These are phyloP conservation scores for Clathrospora elynae DNA, from an alignment of 2,329 filamentous ascomycete species.

Conservation along the genomic window DNA sequence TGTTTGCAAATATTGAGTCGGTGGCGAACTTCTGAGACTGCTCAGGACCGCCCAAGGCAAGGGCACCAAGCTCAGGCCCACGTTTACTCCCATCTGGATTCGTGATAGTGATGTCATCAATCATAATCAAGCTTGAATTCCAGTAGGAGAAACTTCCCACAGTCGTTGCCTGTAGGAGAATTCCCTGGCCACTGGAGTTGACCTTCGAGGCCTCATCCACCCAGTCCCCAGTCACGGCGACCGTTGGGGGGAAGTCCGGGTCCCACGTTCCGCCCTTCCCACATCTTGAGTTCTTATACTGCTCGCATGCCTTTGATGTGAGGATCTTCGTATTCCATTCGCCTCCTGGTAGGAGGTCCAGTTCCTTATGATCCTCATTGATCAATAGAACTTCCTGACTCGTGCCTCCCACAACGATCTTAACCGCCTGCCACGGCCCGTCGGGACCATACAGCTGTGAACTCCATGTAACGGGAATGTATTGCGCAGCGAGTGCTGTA, in stretches of 20 bases:
- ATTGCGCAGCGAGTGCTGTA: neutral
- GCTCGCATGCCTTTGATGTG: constrained; percentile 11
- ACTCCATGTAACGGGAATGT: constrained; percentile 29
- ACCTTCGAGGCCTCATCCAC: constrained; percentile 1
- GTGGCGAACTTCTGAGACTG: constrained; percentile 2
- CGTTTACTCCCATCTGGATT: constrained; percentile 1
- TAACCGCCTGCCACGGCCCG: constrained; percentile 28
- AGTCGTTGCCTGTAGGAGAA: constrained; percentile 2
- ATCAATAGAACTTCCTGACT: neutral
- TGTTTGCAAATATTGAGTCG: neutral
- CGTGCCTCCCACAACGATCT: constrained; percentile 13
- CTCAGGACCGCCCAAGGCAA: constrained; percentile 1
- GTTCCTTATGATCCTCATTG: neutral
- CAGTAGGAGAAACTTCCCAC: constrained; percentile 3
- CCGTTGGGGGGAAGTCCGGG: constrained; percentile 5
- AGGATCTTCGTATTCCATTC: constrained; percentile 8
- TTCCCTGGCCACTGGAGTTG: constrained; percentile 5
- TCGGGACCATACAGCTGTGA: constrained; percentile 19
- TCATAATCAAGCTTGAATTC: constrained; percentile 1
- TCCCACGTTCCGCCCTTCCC: constrained; percentile 21
- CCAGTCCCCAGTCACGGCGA: neutral
- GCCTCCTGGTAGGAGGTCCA: constrained; percentile 13
- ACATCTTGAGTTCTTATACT: constrained; percentile 10
- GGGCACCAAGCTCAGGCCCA: neutral
- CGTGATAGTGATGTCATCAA: constrained; percentile 2